Evolutionary conservation across 345 rosid species (phyloP).

Genomic region (Hibiscus trionum): DNA sequence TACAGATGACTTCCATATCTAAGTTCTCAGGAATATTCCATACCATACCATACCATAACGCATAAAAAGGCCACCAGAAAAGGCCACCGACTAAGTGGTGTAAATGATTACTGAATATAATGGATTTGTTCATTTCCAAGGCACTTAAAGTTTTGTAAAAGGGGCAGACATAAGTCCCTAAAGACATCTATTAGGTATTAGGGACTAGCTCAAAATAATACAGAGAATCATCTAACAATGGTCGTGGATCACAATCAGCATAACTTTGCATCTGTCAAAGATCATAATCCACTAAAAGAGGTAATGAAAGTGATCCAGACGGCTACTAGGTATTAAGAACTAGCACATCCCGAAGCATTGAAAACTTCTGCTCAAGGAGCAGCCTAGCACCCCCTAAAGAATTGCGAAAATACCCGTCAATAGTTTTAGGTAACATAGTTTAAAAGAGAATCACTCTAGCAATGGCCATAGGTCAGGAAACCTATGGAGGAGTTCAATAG

Average conservation of each 20-base stretch:
- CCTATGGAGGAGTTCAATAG: not conserved
- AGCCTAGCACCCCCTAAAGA: not conserved
- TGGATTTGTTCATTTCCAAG: not conserved
- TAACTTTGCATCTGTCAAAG: not conserved
- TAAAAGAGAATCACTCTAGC: not conserved
- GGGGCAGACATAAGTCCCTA: no score
- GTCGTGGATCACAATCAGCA: not conserved
- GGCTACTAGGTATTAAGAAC: not conserved
- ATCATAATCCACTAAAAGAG: constrained; percentile 4
- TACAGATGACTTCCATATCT: not conserved
- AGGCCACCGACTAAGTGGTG: not conserved
- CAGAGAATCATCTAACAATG: not conserved
- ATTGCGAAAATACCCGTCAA: not conserved
- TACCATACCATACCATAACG: no score
- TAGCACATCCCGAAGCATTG: constrained; percentile 6
- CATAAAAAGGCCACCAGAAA: not conserved
- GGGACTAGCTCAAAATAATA: no score
- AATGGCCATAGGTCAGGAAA: not conserved
- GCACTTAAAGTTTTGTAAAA: no score
- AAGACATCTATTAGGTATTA: no score
- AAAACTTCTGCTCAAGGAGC: not conserved
- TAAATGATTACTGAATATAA: not conserved
- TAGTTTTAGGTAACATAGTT: not conserved
- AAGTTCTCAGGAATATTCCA: not conserved
- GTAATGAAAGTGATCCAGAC: not conserved